Conservation (phyloP, 2,329 filamentous ascomycete genomes). For the Ophiosphaerella herpotricha region DNA sequence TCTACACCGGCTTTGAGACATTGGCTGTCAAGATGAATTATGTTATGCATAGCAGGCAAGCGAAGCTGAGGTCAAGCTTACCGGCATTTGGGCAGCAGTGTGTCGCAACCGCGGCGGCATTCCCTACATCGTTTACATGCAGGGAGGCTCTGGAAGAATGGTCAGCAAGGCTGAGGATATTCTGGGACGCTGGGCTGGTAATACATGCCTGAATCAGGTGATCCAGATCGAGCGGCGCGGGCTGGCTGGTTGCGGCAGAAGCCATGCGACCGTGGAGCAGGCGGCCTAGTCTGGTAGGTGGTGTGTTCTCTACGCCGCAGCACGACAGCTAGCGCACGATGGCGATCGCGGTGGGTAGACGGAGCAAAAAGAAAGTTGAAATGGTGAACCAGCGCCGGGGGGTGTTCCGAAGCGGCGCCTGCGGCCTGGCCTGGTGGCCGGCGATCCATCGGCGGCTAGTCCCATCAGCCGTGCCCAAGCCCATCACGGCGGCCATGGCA, state of each 20-base stretch:
- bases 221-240: conserved; percentile 20
- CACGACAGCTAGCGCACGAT: too few relatives aligned
- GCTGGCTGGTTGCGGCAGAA: conserved; percentile 2
- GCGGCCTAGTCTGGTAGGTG: too few relatives aligned
- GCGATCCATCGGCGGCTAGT: not conserved
- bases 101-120: conserved; percentile 43
- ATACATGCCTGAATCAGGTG: conserved; percentile 27
- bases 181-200: not conserved
- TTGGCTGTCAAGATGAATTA: conserved; percentile 26
- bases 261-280: not conserved
- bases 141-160: conserved; percentile 29
- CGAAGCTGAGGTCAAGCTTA: conserved; percentile 6
- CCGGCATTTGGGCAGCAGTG: conserved; percentile 43
- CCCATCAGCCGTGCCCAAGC: too few relatives aligned
- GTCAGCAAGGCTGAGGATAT: not conserved
- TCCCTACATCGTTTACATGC: conserved; percentile 44
- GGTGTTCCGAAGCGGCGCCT: too few relatives aligned
- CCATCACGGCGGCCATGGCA: too few relatives aligned
- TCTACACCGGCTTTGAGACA: conserved; percentile 43
- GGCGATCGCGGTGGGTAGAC: too few relatives aligned
- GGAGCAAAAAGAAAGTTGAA: too few relatives aligned
- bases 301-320: too few relatives aligned
- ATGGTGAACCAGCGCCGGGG: too few relatives aligned
- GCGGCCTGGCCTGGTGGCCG: not conserved
- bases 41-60: conserved; percentile 8